phyloP scores from a whole-genome alignment of 208 protist species.

The Leishmania turanica region DNA sequence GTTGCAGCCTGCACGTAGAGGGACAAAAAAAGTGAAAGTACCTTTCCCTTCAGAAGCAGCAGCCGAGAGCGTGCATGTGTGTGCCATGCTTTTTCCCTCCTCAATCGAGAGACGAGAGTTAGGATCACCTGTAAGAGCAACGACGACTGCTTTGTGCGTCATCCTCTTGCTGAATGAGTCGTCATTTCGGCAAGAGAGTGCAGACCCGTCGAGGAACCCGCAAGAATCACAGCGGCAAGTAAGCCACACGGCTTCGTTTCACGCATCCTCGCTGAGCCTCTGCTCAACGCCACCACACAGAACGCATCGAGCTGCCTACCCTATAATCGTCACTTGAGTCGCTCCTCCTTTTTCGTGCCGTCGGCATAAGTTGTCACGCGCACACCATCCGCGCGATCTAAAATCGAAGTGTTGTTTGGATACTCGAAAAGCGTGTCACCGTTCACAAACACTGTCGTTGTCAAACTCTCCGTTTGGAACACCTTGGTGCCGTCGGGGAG shows the following conservation, averaged over 20 bases:
- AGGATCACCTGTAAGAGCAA: not conserved
- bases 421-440: constrained; percentile 82
- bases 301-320: not conserved
- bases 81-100: not conserved
- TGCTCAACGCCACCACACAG: not conserved
- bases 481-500: constrained; percentile 65
- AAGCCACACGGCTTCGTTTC: not conserved
- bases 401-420: constrained; percentile 67
- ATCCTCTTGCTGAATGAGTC: not conserved
- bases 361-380: constrained; percentile 76
- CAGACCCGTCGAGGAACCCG: not conserved
- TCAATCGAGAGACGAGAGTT: not conserved
- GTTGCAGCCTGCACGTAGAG: not conserved
- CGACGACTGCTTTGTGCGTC: not conserved
- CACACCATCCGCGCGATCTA: constrained; percentile 79
- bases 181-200: not conserved
- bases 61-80: not conserved
- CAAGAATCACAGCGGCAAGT: not conserved
- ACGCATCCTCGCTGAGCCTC: not conserved
- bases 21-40: not conserved
- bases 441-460: constrained; percentile 69
- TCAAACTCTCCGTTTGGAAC: constrained; percentile 57
- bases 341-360: constrained; percentile 66
- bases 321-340: constrained; percentile 23
- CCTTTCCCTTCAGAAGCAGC: not conserved